Evolutionary conservation across 2,329 filamentous ascomycete genomes (phyloP), one percentile per base, ranked within the genome.

Genomic region (Gremmenia infestans): DNA sequence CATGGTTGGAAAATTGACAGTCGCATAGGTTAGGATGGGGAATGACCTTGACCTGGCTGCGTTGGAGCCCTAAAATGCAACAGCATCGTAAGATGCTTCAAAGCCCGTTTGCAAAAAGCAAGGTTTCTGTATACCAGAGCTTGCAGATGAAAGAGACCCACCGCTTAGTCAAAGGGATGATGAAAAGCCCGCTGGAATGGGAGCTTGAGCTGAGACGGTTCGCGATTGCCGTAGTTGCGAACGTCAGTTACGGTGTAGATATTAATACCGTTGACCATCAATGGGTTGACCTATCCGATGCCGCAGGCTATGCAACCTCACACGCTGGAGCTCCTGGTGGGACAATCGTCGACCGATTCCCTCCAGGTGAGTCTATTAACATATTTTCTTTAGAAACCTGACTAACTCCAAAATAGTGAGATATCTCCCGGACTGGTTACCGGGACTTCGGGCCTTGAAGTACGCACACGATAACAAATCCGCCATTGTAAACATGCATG

Each of bases 41-140:
- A 19, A 70, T 71, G 40, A 76, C 74, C 1, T 63, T 77, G 17
- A 74, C 73, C 6, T 77, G 76, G 55, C 62, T 76, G 5, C 66
- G 65, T 50, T 73, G 68, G 65, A 72, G 72, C 0, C 65, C 70
- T 14, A 61, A 63, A 15, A 76, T 75, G 58, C 68, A 68, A 22
- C 63, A 73, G 56, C 76, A 77, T 57, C 71, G 76, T 23, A 71
- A 69, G 49, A 65, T 76, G 35, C 65, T 77, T n/a, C 74, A 77
- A 53, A 71, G 65, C 48, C 67, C 66, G 23, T 76, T 78, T 55
- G 67, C 69, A 15, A 71, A 71, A 54, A 70, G 70, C 37, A 73
- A 65, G 48, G 69, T 72, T 50, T 56, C 59, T 5, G 53, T 56
- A 12, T 70, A 70, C 52, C 60, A 62, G 14, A 51, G 43, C 15